Percentiles rank a stretch among this genome's conserved stretches.
These are phyloP conservation scores for Podaxis sp. DNA, from an alignment of 768 basidiomycete species.

Conservation along the genomic window DNA sequence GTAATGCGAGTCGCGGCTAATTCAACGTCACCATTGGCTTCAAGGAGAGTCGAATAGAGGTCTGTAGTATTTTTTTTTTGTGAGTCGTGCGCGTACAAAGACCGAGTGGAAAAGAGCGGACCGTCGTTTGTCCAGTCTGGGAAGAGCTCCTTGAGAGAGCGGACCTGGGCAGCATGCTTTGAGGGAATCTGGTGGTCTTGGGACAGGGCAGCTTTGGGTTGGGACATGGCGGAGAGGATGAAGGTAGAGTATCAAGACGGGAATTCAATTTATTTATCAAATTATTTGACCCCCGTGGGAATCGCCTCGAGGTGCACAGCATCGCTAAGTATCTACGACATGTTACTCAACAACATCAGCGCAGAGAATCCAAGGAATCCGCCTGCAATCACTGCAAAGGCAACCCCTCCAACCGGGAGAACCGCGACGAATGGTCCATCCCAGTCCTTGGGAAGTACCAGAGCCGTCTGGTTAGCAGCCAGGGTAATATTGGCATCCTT, in stretches of 20 bases:
- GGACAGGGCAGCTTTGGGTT: constrained; percentile 50
- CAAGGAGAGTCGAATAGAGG: constrained; percentile 65
- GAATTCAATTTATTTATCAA: constrained; percentile 26
- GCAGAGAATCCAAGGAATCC: constrained; percentile 48
- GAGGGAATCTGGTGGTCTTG: constrained; percentile 22
- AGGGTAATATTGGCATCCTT: constrained; percentile 36
- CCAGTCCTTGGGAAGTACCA: constrained; percentile 54
- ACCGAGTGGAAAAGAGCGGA: constrained; percentile 25
- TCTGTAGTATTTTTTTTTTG: constrained; percentile 38
- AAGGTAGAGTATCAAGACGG: constrained; percentile 21
- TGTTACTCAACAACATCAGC: constrained; percentile 52
- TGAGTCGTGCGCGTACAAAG: constrained; percentile 17
- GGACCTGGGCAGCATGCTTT: constrained; percentile 37
- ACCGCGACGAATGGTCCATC: constrained; percentile 54
- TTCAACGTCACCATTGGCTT: constrained; percentile 68
- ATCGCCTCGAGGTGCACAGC: constrained; percentile 16
- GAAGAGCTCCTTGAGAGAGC: constrained; percentile 70
- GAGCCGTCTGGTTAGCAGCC: constrained; percentile 34
- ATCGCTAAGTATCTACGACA: constrained; percentile 32
- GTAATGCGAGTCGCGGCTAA: constrained; percentile 71
- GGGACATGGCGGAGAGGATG: constrained; percentile 45
- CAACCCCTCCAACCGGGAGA: constrained; percentile 44
- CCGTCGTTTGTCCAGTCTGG: constrained; percentile 72
- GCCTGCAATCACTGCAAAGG: constrained; percentile 43
- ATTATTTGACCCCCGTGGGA: constrained; percentile 26